Percentiles rank a stretch among this genome's conserved stretches.
These are phyloP conservation scores for Mycena venus DNA, from an alignment of 768 basidiomycete genomes.

Conservation along the genomic window DNA sequence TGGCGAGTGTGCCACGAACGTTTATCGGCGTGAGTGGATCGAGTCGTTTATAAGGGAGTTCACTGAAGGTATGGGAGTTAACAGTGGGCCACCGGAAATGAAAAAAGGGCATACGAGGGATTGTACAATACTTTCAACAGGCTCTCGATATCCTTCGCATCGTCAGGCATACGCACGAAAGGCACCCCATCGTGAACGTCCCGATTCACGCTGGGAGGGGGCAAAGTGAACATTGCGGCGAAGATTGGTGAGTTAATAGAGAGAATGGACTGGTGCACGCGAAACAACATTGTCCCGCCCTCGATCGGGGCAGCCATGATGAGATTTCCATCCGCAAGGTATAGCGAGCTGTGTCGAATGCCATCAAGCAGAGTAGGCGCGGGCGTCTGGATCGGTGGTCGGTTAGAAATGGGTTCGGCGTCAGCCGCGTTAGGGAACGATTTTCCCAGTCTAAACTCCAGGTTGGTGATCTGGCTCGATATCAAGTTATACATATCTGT, in stretches of 20 bases:
- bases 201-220: not conserved
- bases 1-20: conserved; percentile 45
- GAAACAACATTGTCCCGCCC: conserved; percentile 25
- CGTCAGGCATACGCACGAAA: conserved; percentile 33
- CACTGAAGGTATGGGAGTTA: conserved; percentile 5
- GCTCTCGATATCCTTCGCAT: conserved; percentile 25
- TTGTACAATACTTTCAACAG: conserved; percentile 27
- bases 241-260: conserved; percentile 30
- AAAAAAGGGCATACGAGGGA: conserved; percentile 14
- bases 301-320: conserved; percentile 40
- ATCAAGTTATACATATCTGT: conserved; percentile 19
- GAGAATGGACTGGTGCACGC: conserved; percentile 35
- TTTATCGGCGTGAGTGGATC: conserved; percentile 47
- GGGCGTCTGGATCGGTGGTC: not conserved
- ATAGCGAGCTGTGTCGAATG: conserved; percentile 37
- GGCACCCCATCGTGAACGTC: conserved; percentile 33
- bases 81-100: not conserved
- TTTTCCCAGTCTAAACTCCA: not conserved
- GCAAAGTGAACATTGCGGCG: conserved; percentile 32
- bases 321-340: conserved; percentile 48
- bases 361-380: conserved; percentile 16
- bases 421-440: not conserved
- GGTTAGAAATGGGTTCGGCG: not conserved
- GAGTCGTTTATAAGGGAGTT: conserved; percentile 29
- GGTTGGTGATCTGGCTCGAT: not conserved